Evolutionary conservation across 495 filamentous ascomycete genomes (phyloP).

Genomic region (Neurospora sp.): DNA sequence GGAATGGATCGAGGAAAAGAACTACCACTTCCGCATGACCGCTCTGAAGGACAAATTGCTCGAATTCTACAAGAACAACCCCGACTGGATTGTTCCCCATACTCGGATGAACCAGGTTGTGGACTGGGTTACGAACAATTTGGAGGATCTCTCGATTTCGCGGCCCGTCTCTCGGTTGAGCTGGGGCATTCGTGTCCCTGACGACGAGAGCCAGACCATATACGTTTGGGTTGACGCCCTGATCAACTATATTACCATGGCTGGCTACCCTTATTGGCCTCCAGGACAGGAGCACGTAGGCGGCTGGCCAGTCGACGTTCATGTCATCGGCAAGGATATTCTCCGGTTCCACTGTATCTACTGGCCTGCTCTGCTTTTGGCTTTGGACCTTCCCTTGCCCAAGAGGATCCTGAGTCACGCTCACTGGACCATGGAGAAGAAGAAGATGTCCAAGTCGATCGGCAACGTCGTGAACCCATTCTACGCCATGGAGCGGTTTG

Average conservation of each 20-base stretch:
- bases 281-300: constrained; percentile 44
- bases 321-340: constrained; percentile 95
- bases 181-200: constrained; percentile 89
- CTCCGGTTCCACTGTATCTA: constrained; percentile 93
- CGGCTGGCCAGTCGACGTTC: constrained; percentile 86
- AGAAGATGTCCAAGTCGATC: constrained; percentile 92
- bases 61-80: constrained; percentile 65
- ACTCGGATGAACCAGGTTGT: constrained; percentile 60
- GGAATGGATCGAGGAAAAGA: constrained; percentile 87
- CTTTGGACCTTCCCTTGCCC: constrained; percentile 73
- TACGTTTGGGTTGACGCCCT: constrained; percentile 98
- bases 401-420: constrained; percentile 76
- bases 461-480: constrained; percentile 96
- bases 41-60: constrained; percentile 65
- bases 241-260: constrained; percentile 82
- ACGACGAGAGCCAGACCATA: constrained; percentile 77
- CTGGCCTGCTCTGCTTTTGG: constrained; percentile 94
- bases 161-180: constrained; percentile 63
- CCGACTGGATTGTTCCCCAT: constrained; percentile 57
- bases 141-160: constrained; percentile 84
- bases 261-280: constrained; percentile 67
- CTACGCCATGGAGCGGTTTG: constrained; percentile 82
- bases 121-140: constrained; percentile 53
- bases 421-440: constrained; percentile 83
- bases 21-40: constrained; percentile 91